A percentile compares a stretch with the other conserved stretches of the same genome.
phyloP scores from a whole-genome alignment of 148 eudicot genomes.

The Vaccinium macrocarpon region DNA sequence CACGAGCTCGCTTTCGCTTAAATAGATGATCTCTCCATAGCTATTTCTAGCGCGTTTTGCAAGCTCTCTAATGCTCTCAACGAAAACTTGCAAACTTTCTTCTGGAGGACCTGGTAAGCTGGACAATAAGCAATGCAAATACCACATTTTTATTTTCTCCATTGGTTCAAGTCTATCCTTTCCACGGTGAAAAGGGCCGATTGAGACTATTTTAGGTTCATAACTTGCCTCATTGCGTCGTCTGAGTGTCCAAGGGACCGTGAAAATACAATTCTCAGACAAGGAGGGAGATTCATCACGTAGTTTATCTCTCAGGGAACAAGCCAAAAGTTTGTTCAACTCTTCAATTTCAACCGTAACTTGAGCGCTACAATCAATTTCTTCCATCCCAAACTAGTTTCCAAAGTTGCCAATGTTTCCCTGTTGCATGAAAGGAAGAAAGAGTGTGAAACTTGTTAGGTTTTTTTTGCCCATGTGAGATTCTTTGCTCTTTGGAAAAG shows the following conservation, averaged over 20 bases:
- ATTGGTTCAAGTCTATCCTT: neutral
- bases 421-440: constrained; percentile 1
- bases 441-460: neutral
- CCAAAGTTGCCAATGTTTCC: neutral
- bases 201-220: neutral
- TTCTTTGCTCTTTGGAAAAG: too few species aligned
- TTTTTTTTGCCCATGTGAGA: too few species aligned
- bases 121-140: neutral
- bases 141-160: constrained; percentile 9
- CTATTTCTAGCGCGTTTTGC: neutral
- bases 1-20: constrained; percentile 5
- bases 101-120: constrained; percentile 1
- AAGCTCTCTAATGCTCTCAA: neutral
- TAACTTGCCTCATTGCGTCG: neutral
- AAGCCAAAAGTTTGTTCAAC: neutral
- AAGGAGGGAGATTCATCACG: neutral
- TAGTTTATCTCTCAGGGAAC: neutral
- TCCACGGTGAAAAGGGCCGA: neutral
- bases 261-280: neutral
- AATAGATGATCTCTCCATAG: neutral
- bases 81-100: neutral
- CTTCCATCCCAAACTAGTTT: constrained; percentile 5
- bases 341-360: neutral
- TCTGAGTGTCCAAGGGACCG: neutral
- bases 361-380: neutral